phyloP scores from a whole-genome alignment of 2,329 filamentous ascomycete species.

The Aspergillus quadrilineatus region DNA sequence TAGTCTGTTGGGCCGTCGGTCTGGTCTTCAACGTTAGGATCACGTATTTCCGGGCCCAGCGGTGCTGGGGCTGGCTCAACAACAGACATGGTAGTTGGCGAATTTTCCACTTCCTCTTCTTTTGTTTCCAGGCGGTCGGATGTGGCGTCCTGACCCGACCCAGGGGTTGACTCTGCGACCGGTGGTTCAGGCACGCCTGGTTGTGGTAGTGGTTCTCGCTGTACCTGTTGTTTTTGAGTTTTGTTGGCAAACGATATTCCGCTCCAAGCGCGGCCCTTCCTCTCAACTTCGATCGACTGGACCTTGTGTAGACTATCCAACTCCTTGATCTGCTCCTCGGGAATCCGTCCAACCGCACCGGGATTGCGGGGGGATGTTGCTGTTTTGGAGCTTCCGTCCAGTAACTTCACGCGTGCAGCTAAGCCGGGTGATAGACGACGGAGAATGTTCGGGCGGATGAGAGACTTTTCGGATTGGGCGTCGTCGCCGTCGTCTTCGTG shows the following conservation, averaged over 20 bases:
- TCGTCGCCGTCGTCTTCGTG: slow-evolving; percentile 30
- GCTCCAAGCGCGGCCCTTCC: slow-evolving; percentile 40
- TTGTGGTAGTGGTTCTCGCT: slow-evolving; percentile 18
- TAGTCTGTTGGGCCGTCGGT: slow-evolving; percentile 37
- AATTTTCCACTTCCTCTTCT: slow-evolving; percentile 11
- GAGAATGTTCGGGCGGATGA: slow-evolving; percentile 37
- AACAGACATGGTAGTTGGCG: slow-evolving; percentile 29
- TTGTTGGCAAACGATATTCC: slow-evolving; percentile 21
- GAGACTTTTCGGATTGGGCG: slow-evolving; percentile 27
- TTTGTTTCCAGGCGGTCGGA: neutral
- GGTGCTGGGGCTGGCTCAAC: slow-evolving; percentile 28
- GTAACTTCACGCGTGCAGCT: slow-evolving; percentile 43
- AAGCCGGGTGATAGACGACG: slow-evolving; percentile 44
- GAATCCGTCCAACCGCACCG: slow-evolving; percentile 40
- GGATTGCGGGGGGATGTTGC: slow-evolving; percentile 23
- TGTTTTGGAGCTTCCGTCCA: slow-evolving; percentile 38
- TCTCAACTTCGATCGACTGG: slow-evolving; percentile 40
- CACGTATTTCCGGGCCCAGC: slow-evolving; percentile 18
- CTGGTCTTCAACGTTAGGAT: slow-evolving; percentile 14
- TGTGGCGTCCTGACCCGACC: slow-evolving; percentile 7
- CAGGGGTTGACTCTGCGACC: slow-evolving; percentile 2
- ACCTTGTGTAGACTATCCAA: slow-evolving; percentile 41
- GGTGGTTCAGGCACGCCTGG: slow-evolving; percentile 23
- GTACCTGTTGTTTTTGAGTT: slow-evolving; percentile 1
- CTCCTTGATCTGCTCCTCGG: slow-evolving; percentile 42